Evolutionary conservation across 225 moss, liverwort and hornwort species (phyloP), one percentile per base, ranked within the genome.

Genomic region (Thuidium tamariscinum): DNA sequence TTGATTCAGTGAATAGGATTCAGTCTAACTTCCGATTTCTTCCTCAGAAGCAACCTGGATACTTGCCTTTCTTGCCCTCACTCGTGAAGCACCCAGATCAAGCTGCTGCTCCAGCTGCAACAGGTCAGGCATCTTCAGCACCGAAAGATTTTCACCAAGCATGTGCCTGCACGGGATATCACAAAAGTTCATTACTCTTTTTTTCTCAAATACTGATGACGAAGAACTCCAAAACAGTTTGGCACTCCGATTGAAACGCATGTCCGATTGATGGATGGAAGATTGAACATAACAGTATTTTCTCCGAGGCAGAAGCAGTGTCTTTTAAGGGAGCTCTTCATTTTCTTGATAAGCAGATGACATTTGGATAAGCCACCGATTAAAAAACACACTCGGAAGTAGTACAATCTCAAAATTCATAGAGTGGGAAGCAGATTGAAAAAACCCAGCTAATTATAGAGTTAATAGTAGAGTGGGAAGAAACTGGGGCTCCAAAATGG

Each of bases 41-140:
- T 74, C 60, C 51, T 82, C 79, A 54, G 30, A 59, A n/a, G 46
- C n/a, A 83, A n/a, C 44, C 49, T 32, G 71, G 41, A 71, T 59
- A 83, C 92, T 88, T 92, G 93, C 96, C 96, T 95, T 97, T 89
- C 93, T 94, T 55, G 94, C 94, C 51, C 91, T 94, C 60, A 97
- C 96, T 44, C 95, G 94, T 52, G 91, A 94, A 80, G 91, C 90
- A 80, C 96, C 95, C 32, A 94, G 64, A 86, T 96, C 96, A 56
- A 97, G 93, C 48, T 95, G 93, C 89, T 95, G 95, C 90, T 97
- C 97, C 76, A 97, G 90, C 82, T 93, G 93, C 76, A 95, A 89
- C 83, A 97, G 89, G 83, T 96, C 96, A 75, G 92, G 88, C 55
- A 96, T 90, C 74, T 90, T 91, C 42, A 96, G 88, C 77, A 89